phyloP scores from a whole-genome alignment of 495 filamentous ascomycete genomes.

The Lophium mytilinum region DNA sequence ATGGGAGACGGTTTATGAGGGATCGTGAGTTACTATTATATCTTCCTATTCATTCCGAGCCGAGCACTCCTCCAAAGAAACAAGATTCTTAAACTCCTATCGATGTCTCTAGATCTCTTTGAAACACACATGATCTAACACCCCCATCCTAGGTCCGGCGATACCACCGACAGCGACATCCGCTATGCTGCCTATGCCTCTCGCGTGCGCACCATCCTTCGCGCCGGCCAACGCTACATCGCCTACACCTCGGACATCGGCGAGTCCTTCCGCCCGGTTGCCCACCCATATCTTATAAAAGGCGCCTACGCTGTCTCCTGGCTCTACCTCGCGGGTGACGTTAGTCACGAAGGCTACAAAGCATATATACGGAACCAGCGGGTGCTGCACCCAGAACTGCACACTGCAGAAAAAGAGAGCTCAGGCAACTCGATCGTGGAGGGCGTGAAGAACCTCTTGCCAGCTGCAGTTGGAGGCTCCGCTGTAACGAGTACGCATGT shows the following conservation, averaged over 20 bases:
- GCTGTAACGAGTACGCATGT: slow-evolving; percentile 16
- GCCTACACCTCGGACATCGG: slow-evolving; percentile 97
- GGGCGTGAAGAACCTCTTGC: slow-evolving; percentile 1
- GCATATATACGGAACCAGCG: slow-evolving; percentile 76
- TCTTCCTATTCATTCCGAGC: slow-evolving; percentile 2
- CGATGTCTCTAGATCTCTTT: neutral
- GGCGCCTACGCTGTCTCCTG: slow-evolving; percentile 86
- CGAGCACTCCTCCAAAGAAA: neutral
- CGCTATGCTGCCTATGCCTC: slow-evolving; percentile 91
- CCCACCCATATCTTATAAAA: slow-evolving; percentile 72
- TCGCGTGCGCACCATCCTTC: slow-evolving; percentile 78
- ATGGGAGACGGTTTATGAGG: slow-evolving; percentile 67
- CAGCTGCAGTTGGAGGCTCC: slow-evolving; percentile 1
- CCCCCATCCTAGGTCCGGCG: slow-evolving; percentile 50
- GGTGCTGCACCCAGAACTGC: slow-evolving; percentile 41
- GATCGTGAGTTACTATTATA: slow-evolving; percentile 57
- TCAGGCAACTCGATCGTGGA: neutral
- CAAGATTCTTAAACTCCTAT: neutral
- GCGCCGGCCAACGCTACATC: slow-evolving; percentile 89
- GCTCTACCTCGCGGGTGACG: slow-evolving; percentile 86
- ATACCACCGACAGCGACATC: slow-evolving; percentile 74
- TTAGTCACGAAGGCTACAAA: slow-evolving; percentile 91
- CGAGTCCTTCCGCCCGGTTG: slow-evolving; percentile 90
- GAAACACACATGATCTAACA: neutral
- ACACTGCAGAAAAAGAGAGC: slow-evolving; percentile 17